phyloP scores from a whole-genome alignment of 768 basidiomycete species.

The Lentinus tigrinus region DNA sequence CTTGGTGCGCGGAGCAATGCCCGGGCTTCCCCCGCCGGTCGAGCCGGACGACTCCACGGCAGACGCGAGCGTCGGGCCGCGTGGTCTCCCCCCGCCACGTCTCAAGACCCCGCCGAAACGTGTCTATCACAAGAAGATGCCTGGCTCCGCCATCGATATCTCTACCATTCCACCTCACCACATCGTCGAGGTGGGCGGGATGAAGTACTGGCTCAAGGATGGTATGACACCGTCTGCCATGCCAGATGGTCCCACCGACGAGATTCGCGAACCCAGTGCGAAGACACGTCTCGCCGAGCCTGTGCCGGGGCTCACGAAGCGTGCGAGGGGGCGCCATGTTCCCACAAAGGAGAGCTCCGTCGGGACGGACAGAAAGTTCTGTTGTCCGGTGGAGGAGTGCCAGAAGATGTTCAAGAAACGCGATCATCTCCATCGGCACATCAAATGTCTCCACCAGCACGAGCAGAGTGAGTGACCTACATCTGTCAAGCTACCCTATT shows the following conservation, averaged over 20 bases:
- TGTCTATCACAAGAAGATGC: not conserved
- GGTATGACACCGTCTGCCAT: conserved; percentile 21
- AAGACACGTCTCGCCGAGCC: conserved; percentile 18
- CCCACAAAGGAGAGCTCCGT: conserved; percentile 33
- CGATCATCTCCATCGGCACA: conserved; percentile 82
- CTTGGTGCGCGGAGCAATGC: conserved; percentile 7
- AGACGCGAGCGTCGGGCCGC: conserved; percentile 4
- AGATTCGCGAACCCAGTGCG: not conserved
- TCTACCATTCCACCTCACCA: not conserved
- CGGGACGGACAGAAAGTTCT: conserved; percentile 44
- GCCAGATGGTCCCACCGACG: not conserved
- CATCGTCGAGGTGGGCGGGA: not conserved
- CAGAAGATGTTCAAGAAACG: conserved; percentile 77
- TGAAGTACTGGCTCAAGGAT: not conserved
- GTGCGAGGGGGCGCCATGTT: conserved; percentile 47
- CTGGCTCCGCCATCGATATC: not conserved
- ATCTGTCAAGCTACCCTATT: not conserved
- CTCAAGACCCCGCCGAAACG: not conserved
- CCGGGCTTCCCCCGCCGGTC: not conserved
- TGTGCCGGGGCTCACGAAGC: conserved; percentile 50
- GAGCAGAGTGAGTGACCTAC: conserved; percentile 66
- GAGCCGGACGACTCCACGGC: not conserved
- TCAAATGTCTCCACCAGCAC: conserved; percentile 75
- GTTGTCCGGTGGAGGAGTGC: conserved; percentile 69
- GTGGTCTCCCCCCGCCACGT: conserved; percentile 6